phyloP scores from a whole-genome alignment of 23 red algal species.

The Cyanidioschyzon merolae region DNA sequence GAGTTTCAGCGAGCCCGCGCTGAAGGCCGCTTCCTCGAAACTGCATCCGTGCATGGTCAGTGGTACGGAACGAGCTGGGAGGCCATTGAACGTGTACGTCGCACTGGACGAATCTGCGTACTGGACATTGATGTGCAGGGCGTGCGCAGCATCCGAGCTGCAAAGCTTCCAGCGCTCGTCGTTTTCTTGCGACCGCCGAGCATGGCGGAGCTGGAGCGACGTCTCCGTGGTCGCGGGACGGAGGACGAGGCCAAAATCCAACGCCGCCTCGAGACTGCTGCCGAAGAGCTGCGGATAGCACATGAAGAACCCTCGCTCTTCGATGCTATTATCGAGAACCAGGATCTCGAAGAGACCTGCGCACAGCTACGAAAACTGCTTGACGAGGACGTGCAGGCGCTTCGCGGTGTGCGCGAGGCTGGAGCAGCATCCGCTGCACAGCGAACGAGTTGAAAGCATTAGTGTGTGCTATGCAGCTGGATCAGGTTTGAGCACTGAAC shows the following conservation, averaged over 20 bases:
- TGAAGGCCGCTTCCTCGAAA: constrained; percentile 71
- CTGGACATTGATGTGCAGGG: constrained; percentile 98
- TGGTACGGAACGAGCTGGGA: constrained; percentile 68
- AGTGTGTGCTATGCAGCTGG: too few species aligned
- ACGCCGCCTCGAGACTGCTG: constrained; percentile 44
- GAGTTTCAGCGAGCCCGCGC: constrained; percentile 44
- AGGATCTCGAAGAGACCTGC: constrained; percentile 37
- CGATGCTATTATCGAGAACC: constrained; percentile 71
- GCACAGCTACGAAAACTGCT: background rate
- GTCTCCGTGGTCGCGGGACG: constrained; percentile 67
- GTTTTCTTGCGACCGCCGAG: constrained; percentile 81
- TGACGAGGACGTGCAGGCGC: background rate
- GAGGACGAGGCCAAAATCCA: constrained; percentile 53
- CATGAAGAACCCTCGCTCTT: constrained; percentile 53
- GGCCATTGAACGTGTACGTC: constrained; percentile 54
- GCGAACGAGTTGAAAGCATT: too few species aligned
- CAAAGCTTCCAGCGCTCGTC: constrained; percentile 43
- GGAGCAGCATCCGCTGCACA: too few species aligned
- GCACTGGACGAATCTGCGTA: constrained; percentile 52
- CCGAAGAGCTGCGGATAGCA: constrained; percentile 57
- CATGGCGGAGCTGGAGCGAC: constrained; percentile 45
- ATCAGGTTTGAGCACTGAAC: too few species aligned
- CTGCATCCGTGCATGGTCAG: constrained; percentile 79
- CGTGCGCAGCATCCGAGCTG: constrained; percentile 57
- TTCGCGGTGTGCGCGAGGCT: background rate